These are phyloP conservation scores for Colletotrichum tanaceti DNA, from an alignment of 2,329 filamentous ascomycete species.

Conservation along the genomic window DNA sequence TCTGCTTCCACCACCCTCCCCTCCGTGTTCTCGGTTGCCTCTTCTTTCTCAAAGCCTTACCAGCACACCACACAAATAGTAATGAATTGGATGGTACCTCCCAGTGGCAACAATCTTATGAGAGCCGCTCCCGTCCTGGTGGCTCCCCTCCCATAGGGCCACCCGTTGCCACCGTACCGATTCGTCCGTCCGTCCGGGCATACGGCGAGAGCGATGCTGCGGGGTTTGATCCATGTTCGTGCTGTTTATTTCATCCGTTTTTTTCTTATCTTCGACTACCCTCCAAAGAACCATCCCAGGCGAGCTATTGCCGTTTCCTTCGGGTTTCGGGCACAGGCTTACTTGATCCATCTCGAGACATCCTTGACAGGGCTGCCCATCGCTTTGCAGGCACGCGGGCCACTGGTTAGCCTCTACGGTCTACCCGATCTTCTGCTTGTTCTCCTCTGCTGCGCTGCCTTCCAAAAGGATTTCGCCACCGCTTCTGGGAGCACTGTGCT, in stretches of 20 bases:
- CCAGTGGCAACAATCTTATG: constrained; percentile 31
- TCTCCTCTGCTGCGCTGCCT: neutral
- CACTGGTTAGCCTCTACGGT: constrained; percentile 4
- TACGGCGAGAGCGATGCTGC: neutral
- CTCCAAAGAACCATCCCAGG: neutral
- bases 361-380: neutral
- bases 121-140: constrained; percentile 2
- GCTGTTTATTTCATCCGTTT: constrained; percentile 6
- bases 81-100: neutral
- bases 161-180: constrained; percentile 19
- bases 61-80: neutral
- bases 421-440: neutral
- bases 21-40: constrained; percentile 20
- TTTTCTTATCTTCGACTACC: neutral
- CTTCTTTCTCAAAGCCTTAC: neutral
- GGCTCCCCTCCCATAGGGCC: neutral
- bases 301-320: neutral
- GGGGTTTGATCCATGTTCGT: constrained; percentile 2
- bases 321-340: neutral
- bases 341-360: constrained; percentile 1
- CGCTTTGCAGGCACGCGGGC: neutral
- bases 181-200: constrained; percentile 10
- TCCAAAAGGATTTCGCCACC: neutral
- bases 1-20: constrained; percentile 13
- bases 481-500: neutral